Conservation (phyloP, 495 filamentous ascomycete species). For the Penicillium nucicola region DNA sequence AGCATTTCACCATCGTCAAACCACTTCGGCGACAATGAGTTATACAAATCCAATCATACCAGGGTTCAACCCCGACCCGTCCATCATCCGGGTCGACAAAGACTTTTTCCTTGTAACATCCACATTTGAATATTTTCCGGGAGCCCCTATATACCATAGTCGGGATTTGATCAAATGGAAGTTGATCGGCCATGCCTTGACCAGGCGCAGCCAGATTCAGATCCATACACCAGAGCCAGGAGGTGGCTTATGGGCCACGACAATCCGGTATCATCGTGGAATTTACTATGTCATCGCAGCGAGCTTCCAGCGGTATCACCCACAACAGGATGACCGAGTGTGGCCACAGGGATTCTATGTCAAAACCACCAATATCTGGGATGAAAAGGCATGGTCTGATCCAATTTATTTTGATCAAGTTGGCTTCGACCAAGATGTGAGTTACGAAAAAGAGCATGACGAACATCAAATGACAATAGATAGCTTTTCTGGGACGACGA, state of each 20-base stretch:
- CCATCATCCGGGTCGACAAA: slow-evolving; percentile 32
- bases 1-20: slow-evolving; percentile 9
- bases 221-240: slow-evolving; percentile 55
- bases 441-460: slow-evolving; percentile 1
- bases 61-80: slow-evolving; percentile 44
- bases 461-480: neutral
- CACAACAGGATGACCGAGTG: slow-evolving; percentile 40
- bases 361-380: slow-evolving; percentile 44
- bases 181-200: slow-evolving; percentile 56
- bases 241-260: slow-evolving; percentile 46
- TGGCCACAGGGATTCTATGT: slow-evolving; percentile 50
- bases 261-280: slow-evolving; percentile 36
- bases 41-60: slow-evolving; percentile 36
- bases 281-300: slow-evolving; percentile 42
- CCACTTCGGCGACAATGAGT: slow-evolving; percentile 5
- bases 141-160: slow-evolving; percentile 45
- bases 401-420: slow-evolving; percentile 48
- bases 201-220: slow-evolving; percentile 55
- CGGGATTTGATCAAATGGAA: slow-evolving; percentile 44
- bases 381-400: slow-evolving; percentile 44
- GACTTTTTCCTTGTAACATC: slow-evolving; percentile 47
- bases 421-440: slow-evolving; percentile 46
- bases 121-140: slow-evolving; percentile 48
- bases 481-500: slow-evolving; percentile 44
- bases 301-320: slow-evolving; percentile 39